Evolutionary conservation across 2,329 filamentous ascomycete species (phyloP).

Genomic region (Verticillium alfalfae): DNA sequence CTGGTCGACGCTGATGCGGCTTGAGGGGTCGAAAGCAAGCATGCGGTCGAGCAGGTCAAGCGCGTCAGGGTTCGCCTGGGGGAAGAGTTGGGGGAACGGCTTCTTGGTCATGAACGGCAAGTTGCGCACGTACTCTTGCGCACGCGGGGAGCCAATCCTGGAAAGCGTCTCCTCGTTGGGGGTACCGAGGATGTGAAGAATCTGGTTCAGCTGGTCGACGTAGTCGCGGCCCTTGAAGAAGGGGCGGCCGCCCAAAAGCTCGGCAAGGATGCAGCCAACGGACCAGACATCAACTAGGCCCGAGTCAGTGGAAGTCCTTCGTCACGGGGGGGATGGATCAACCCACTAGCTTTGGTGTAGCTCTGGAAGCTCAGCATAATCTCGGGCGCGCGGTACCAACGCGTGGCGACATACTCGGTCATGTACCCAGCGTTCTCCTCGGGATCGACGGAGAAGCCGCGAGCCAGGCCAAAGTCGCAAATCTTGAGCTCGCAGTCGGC

Average conservation of each 20-base stretch:
- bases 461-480: slow-evolving; percentile 92
- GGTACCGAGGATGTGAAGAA: slow-evolving; percentile 94
- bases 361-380: slow-evolving; percentile 99
- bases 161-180: slow-evolving; percentile 91
- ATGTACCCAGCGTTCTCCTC: slow-evolving; percentile 99
- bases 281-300: slow-evolving; percentile 95
- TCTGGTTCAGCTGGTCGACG: slow-evolving; percentile 98
- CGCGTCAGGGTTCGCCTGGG: slow-evolving; percentile 90
- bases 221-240: slow-evolving; percentile 99
- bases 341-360: slow-evolving; percentile 97
- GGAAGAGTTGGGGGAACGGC: slow-evolving; percentile 82
- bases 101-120: slow-evolving; percentile 93
- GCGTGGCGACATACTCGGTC: slow-evolving; percentile 97
- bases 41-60: slow-evolving; percentile 94
- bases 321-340: no score
- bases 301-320: slow-evolving; percentile 37
- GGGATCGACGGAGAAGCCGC: slow-evolving; percentile 94
- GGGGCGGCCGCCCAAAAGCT: slow-evolving; percentile 88
- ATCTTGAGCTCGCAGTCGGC: slow-evolving; percentile 99
- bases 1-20: slow-evolving; percentile 88
- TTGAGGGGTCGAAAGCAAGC: slow-evolving; percentile 93
- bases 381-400: slow-evolving; percentile 92
- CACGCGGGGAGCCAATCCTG: slow-evolving; percentile 89
- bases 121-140: slow-evolving; percentile 98
- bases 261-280: slow-evolving; percentile 93